Base-by-base conservation (phyloP, 1,284 basidiomycete species). In the Gymnopus androsaceus region DNA sequence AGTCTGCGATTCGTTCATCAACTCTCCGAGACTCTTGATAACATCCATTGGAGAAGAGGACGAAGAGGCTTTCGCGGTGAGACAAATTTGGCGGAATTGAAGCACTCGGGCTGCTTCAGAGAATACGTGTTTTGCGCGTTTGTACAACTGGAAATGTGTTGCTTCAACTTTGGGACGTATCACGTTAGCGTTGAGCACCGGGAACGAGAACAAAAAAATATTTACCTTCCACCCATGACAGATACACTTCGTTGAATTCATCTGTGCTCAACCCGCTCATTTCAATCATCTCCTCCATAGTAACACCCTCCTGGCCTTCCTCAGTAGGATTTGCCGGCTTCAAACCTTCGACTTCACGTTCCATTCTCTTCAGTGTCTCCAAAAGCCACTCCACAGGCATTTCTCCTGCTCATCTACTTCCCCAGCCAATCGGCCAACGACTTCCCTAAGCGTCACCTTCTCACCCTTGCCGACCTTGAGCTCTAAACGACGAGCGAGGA, bases 1-100 rank as follows among this genome's bases (percentile, higher is more conserved):
- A 48, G 72, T 73, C 66, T 94, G 91, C 14, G 88, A 91, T 55
- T 82, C 81, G 66, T 92, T 85, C 87, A 95, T 91, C 47, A 95
- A 71, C 14, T 67, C 66, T 21, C 92, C 94, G 5, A 95, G 82
- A 40, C 72, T 70, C 54, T 75, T 63, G 21, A 85, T 4, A 60
- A 59, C 25, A 30, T 62, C 51, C 45, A 36, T 23, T 28, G 60
- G 61, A 25, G 61, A 59, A 28, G 54, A 38, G 38, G 58, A 60
- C 3, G 66, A 57, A 11, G 66, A 59, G 31, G 58, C 63, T 23
- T 72, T 61, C 4, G 73, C 73, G 17, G 73, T 72, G 31, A 87
- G 71, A 69, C 90, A 93, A 28, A 82, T 71, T 44, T 79, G 73
- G 56, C 85, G 81, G 75, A 93, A 92, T 62, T 83, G 75, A 27